Percentiles rank a stretch among this genome's conserved stretches.
Conservation (phyloP, 345 rosid species). For the Ceriops decandra region DNA sequence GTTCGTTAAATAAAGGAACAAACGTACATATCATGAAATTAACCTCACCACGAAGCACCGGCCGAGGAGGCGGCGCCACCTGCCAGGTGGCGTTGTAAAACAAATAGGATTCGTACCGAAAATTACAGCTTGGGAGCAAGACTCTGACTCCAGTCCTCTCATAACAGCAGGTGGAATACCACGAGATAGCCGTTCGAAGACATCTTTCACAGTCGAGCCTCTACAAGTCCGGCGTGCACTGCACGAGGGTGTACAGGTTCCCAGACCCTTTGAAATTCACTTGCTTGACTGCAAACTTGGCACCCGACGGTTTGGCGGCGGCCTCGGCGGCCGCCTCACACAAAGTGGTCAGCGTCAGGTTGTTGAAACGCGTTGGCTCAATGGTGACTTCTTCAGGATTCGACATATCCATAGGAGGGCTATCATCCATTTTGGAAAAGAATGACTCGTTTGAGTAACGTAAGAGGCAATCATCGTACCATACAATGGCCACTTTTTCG, state of each 20-base stretch:
- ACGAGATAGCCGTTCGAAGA: conserved; percentile 13
- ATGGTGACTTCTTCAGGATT: not conserved
- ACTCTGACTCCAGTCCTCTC: conserved; percentile 32
- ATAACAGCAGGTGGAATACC: not conserved
- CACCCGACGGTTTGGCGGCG: not conserved
- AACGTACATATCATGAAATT: too few species aligned
- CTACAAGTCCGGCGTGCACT: conserved; percentile 57
- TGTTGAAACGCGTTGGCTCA: not conserved
- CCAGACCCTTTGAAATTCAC: conserved; percentile 9
- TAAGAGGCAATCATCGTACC: conserved; percentile 38
- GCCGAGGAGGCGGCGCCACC: conserved; percentile 2
- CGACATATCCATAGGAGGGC: not conserved
- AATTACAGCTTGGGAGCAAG: conserved; percentile 32
- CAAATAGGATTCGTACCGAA: conserved; percentile 26
- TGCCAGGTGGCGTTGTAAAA: conserved; percentile 17
- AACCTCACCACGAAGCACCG: conserved; percentile 13
- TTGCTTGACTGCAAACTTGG: conserved; percentile 25
- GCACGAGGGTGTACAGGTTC: conserved; percentile 32
- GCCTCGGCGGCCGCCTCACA: conserved; percentile 13
- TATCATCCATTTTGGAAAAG: not conserved
- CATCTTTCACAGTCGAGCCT: conserved; percentile 37
- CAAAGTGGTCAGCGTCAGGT: conserved; percentile 1
- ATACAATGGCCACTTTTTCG: conserved; percentile 22
- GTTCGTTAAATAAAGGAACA: not conserved
- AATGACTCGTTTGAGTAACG: conserved; percentile 25